Evolutionary conservation across 225 moss, liverwort and hornwort species (phyloP).

Genomic region (Polytrichum commune): DNA sequence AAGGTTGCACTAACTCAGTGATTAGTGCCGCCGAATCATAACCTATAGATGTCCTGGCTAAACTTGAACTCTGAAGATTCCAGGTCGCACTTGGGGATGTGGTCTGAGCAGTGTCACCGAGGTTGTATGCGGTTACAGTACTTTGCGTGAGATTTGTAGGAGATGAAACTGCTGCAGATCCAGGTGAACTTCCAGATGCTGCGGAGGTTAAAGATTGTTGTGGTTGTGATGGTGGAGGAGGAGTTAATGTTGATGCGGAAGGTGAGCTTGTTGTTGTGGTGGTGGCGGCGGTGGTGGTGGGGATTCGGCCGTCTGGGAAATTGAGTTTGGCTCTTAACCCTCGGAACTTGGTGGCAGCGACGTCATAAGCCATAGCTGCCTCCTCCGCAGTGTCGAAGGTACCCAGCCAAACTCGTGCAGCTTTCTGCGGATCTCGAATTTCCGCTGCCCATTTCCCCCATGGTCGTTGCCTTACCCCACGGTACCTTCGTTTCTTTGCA

Average conservation of each 20-base stretch:
- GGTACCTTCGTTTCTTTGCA: slow-evolving; percentile 44
- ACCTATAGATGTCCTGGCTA: too few relatives aligned
- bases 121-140: too few relatives aligned
- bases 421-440: slow-evolving; percentile 83
- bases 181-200: too few relatives aligned
- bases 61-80: too few relatives aligned
- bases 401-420: slow-evolving; percentile 82
- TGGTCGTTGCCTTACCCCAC: slow-evolving; percentile 78
- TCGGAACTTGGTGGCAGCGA: slow-evolving; percentile 46
- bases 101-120: too few relatives aligned
- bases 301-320: slow-evolving; percentile 30
- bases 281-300: not conserved
- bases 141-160: too few relatives aligned
- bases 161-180: too few relatives aligned
- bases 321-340: slow-evolving; percentile 51
- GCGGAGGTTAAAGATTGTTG: too few relatives aligned
- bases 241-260: not conserved
- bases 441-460: slow-evolving; percentile 97
- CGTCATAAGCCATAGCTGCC: slow-evolving; percentile 72
- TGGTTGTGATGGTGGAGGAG: too few relatives aligned
- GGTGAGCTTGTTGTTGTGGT: not conserved
- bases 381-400: slow-evolving; percentile 83
- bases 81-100: too few relatives aligned
- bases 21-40: too few relatives aligned
- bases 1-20: too few relatives aligned